Evolutionary conservation across 768 basidiomycete genomes (phyloP).

Genomic region (Melanogaster broomeanus): DNA sequence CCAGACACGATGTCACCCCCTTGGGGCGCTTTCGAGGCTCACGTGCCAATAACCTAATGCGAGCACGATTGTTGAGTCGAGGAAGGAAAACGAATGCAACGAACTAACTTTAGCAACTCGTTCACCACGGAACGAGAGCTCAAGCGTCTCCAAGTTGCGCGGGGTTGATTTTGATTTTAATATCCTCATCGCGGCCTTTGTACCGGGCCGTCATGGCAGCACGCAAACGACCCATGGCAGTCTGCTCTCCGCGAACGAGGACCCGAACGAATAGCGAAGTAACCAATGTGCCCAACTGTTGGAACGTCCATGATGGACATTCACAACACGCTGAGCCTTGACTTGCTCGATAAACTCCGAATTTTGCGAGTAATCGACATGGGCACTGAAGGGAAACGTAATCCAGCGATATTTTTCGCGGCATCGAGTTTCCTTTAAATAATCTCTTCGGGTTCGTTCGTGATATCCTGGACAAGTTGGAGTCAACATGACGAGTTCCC

Average conservation of each 20-base stretch:
- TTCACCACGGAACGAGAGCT: conserved; percentile 92
- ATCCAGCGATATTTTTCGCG: conserved; percentile 90
- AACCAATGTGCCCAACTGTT: conserved; percentile 3
- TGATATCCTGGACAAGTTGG: conserved; percentile 70
- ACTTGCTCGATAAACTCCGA: conserved; percentile 95
- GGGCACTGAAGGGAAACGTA: conserved; percentile 97
- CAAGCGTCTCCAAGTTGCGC: conserved; percentile 86
- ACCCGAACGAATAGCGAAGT: conserved; percentile 49
- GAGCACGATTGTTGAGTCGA: not conserved
- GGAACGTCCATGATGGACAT: conserved; percentile 28
- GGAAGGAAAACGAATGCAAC: not conserved
- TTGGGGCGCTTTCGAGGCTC: conserved; percentile 79
- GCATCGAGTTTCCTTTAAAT: conserved; percentile 82
- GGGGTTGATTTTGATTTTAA: conserved; percentile 97
- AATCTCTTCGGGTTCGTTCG: conserved; percentile 95
- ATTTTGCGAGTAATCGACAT: conserved; percentile 98
- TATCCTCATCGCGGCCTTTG: conserved; percentile 92
- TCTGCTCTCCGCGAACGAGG: conserved; percentile 96
- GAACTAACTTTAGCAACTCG: conserved; percentile 87
- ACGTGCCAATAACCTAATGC: conserved; percentile 83
- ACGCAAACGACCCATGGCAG: conserved; percentile 88
- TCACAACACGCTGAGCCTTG: conserved; percentile 88
- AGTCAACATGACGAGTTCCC: conserved; percentile 15
- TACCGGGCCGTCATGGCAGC: conserved; percentile 88
- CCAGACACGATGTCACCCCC: conserved; percentile 80